Base-by-base conservation (phyloP, 139 green algal genomes). In the Chlorella sorokiniana region DNA sequence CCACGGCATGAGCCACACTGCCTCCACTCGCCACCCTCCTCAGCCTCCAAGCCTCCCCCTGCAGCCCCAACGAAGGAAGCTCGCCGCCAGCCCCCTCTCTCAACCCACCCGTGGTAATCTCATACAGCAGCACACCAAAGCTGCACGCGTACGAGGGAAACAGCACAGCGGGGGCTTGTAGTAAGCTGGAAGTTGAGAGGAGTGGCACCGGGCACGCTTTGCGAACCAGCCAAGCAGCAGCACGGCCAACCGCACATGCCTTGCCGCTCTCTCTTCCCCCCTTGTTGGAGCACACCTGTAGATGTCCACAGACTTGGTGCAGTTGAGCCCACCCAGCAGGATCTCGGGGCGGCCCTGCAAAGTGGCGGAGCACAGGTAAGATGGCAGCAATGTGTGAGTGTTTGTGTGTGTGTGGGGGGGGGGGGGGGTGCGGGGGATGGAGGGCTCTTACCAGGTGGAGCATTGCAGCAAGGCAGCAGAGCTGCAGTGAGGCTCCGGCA, bases 71-170 rank as follows among this genome's bases (percentile, higher is more conserved):
- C 18, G 6, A 10, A 10, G 6, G 23, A 31, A 33, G 56, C 48
- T 25, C 14, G 48, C 48, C 48, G 16, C 11, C 48, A 68, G 61
- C 22, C 35, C 16, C 3, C 27, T 3, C 14, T 14, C n/a, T 3
- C 3, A 22, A 68, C 67, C n/a, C 67, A 73, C 67, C 67, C 37
- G 67, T 73, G 20, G 33, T 73, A 38, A 73, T 73, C 38, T 73
- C 67, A 20, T 44, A 73, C 38, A 51, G 18, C 38, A 73, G 38
- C 38, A 73, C 67, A 11, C 67, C 67, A 35, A 54, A 73, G 38
- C 38, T 54, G 59, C 59, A 29, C 27, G 25, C 16, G 52, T 23
- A 10, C 9, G 52, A 4, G 52, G 52, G 52, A 61, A 23, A 61
- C 22, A 23, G 52, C 9, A 35, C 27, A 29, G 25, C 10, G 35